Conservation (phyloP, 768 basidiomycete species). For the Termitomyces sp. region DNA sequence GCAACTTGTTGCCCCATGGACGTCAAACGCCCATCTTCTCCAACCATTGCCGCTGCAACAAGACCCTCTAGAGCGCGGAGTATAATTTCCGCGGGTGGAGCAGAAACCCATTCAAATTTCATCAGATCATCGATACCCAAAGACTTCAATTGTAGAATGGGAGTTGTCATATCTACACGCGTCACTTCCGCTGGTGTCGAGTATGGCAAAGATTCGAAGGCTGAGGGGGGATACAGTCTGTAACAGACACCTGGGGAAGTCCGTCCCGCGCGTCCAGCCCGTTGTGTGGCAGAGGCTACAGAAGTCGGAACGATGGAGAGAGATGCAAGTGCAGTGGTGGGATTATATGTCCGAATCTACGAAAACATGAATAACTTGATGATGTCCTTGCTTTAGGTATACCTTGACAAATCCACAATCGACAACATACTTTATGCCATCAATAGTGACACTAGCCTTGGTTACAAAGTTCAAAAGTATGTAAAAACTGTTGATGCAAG, state of each 20-base stretch:
- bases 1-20: conserved; percentile 80
- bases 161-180: conserved; percentile 85
- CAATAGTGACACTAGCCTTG: conserved; percentile 94
- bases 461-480: not conserved
- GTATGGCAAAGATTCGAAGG: conserved; percentile 52
- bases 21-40: conserved; percentile 73
- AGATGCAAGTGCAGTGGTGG: conserved; percentile 78
- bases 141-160: conserved; percentile 90
- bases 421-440: conserved; percentile 90
- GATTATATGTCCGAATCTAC: conserved; percentile 88
- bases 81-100: conserved; percentile 83
- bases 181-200: conserved; percentile 88
- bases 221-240: conserved; percentile 73
- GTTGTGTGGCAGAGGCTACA: conserved; percentile 84
- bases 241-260: conserved; percentile 92
- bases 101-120: conserved; percentile 93
- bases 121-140: conserved; percentile 93
- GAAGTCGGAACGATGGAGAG: conserved; percentile 82
- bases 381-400: not conserved
- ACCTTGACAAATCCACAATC: conserved; percentile 97
- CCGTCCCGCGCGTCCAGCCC: conserved; percentile 92
- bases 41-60: conserved; percentile 76
- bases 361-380: not conserved
- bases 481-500: not conserved
- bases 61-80: conserved; percentile 83